These are phyloP conservation scores for Aethionema arabicum DNA, from an alignment of 345 rosid species.

Conservation along the genomic window DNA sequence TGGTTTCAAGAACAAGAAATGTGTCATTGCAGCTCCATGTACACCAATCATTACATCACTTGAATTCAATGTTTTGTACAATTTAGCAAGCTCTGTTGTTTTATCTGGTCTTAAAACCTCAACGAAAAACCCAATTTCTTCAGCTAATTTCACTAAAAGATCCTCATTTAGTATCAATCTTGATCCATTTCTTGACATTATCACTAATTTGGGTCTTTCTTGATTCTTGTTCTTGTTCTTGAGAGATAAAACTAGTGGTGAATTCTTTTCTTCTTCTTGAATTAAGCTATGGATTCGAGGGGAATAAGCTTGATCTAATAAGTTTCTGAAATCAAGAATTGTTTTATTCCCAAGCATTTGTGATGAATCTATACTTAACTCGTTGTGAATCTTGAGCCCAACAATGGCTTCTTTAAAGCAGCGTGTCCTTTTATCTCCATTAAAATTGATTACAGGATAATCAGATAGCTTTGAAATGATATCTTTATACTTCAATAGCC, in stretches of 20 bases:
- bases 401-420: constrained; percentile 75
- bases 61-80: constrained; percentile 54
- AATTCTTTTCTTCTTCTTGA: constrained; percentile 36
- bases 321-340: constrained; percentile 55
- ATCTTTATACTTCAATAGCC: constrained; percentile 62
- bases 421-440: constrained; percentile 54
- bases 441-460: constrained; percentile 52
- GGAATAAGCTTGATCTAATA: constrained; percentile 58
- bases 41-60: constrained; percentile 79
- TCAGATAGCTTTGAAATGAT: constrained; percentile 60
- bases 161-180: constrained; percentile 60
- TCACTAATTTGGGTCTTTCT: constrained; percentile 53
- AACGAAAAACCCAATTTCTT: constrained; percentile 58
- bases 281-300: constrained; percentile 56
- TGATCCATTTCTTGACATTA: constrained; percentile 60
- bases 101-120: constrained; percentile 54
- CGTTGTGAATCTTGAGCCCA: constrained; percentile 70
- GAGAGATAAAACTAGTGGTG: not conserved
- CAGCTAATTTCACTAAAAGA: constrained; percentile 48
- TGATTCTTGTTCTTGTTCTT: not conserved
- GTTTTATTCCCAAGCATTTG: constrained; percentile 49
- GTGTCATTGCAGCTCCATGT: constrained; percentile 91
- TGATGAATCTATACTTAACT: constrained; percentile 53
- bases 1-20: constrained; percentile 72
- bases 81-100: constrained; percentile 66